Base-by-base conservation (phyloP, 2,329 filamentous ascomycete genomes). In the Karstenula rhodostoma region DNA sequence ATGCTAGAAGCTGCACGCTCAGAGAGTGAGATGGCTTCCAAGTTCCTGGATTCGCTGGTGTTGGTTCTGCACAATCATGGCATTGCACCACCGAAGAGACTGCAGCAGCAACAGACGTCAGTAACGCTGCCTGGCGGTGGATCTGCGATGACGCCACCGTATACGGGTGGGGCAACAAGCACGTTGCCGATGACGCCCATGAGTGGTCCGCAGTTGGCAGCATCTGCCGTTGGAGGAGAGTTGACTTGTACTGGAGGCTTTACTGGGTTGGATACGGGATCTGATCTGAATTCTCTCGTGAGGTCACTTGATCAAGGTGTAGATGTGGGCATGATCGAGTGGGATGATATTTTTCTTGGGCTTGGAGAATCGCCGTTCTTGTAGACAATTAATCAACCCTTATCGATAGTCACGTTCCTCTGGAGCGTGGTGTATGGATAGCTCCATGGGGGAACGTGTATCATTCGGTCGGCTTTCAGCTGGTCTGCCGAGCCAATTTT, bases 1-100 rank as follows among this genome's bases (percentile, higher is more conserved):
- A 66, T 80, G 10, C 61, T 80, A 3, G 76, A 79, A 58, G 65
- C 71, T 7, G 73, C 69, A 4, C 71, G 67, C 57, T 59, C 59
- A 13, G 68, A 78, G 29, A 76, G 67, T 0, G 66, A 72, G 15
- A 67, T 73, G 17, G 68, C 72, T 5, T 67, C 62, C 9, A 71
- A 65, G 33, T 68, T 78, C 32, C 59, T 79, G 2, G 72, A 77
- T 33, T 72, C 71, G 3, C 66, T 79, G n/a, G 67, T 74, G 33
- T 58, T 65, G 2, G 63, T 76, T 27, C 61, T 77, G n/a, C 64
- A 62, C 44, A 77, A 76, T 32, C 58, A 67, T 37, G 58, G 60
- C 23, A 56, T 68, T 19, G 25, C 64, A n/a, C 58, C 59, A 13
- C 52, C 62, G 12, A 58, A 58, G 13, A 43, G 48, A 22, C 17